These are phyloP conservation scores for Pseudogymnoascus sp. DNA, from an alignment of 2,329 filamentous ascomycete species.

Conservation along the genomic window DNA sequence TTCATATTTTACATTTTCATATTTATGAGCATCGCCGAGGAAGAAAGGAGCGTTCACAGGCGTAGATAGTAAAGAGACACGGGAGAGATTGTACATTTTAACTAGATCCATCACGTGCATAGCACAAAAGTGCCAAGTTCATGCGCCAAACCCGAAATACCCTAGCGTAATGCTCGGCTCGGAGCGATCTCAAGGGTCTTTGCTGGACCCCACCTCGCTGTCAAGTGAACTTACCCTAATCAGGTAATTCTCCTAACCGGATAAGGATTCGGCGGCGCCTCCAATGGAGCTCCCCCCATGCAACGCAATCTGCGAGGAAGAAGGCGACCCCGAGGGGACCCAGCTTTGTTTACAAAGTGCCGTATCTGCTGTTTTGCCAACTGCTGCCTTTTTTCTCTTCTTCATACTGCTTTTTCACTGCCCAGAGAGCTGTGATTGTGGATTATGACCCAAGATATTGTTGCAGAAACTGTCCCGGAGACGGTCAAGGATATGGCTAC, in stretches of 20 bases:
- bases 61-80: neutral
- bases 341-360: conserved; percentile 6
- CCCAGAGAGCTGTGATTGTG: conserved; percentile 5
- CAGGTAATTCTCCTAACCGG: neutral
- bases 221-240: neutral
- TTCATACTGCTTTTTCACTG: conserved; percentile 9
- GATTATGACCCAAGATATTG: conserved; percentile 8
- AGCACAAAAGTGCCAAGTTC: conserved; percentile 5
- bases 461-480: neutral
- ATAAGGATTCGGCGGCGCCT: neutral
- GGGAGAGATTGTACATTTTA: neutral
- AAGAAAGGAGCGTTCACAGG: too few species aligned
- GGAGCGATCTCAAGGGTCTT: conserved; percentile 8
- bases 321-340: neutral
- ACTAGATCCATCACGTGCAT: conserved; percentile 4
- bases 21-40: neutral
- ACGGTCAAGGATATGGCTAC: conserved; percentile 1
- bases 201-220: neutral
- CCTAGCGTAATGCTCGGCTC: neutral
- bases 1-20: neutral
- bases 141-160: neutral
- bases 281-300: conserved; percentile 6
- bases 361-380: neutral
- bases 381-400: neutral
- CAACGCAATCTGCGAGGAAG: conserved; percentile 8